Conservation (phyloP, 176 grass and related monocot genomes). For the Tuctoria greenei region DNA sequence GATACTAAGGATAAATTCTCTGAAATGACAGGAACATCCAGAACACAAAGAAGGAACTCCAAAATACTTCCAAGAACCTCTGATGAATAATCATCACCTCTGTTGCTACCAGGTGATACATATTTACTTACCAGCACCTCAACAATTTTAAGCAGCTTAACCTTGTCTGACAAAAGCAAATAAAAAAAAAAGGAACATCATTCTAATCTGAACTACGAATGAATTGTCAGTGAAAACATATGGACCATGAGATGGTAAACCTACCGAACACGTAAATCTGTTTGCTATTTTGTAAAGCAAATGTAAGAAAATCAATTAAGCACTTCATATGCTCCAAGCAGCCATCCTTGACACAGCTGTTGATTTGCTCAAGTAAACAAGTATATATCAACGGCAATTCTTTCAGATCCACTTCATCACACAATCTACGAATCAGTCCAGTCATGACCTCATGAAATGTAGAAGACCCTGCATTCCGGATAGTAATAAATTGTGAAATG, state of each 20-base stretch:
- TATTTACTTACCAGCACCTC: slow-evolving; percentile 59
- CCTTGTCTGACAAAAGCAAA: slow-evolving; percentile 54
- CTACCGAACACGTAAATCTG: slow-evolving; percentile 53
- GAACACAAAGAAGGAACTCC: slow-evolving; percentile 68
- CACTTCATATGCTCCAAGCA: slow-evolving; percentile 67
- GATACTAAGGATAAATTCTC: slow-evolving; percentile 50
- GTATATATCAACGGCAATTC: slow-evolving; percentile 64
- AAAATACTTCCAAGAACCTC: slow-evolving; percentile 64
- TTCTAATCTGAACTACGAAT: slow-evolving; percentile 27
- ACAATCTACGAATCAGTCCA: slow-evolving; percentile 72
- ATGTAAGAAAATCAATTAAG: slow-evolving; percentile 66
- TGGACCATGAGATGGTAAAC: slow-evolving; percentile 21
- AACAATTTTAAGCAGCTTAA: slow-evolving; percentile 52
- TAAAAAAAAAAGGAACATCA: slow-evolving; percentile 3
- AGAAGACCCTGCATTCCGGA: slow-evolving; percentile 48
- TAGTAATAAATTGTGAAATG: background rate
- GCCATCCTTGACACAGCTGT: slow-evolving; percentile 45
- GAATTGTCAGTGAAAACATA: slow-evolving; percentile 21
- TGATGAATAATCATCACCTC: slow-evolving; percentile 36
- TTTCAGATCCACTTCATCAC: slow-evolving; percentile 63
- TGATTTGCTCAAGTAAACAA: slow-evolving; percentile 70
- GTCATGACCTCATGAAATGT: slow-evolving; percentile 58
- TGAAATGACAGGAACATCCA: slow-evolving; percentile 68
- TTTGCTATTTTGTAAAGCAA: slow-evolving; percentile 51
- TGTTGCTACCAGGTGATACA: slow-evolving; percentile 39